Conservation (phyloP, 2,329 filamentous ascomycete species). For the Ophiosphaerella narmari region DNA sequence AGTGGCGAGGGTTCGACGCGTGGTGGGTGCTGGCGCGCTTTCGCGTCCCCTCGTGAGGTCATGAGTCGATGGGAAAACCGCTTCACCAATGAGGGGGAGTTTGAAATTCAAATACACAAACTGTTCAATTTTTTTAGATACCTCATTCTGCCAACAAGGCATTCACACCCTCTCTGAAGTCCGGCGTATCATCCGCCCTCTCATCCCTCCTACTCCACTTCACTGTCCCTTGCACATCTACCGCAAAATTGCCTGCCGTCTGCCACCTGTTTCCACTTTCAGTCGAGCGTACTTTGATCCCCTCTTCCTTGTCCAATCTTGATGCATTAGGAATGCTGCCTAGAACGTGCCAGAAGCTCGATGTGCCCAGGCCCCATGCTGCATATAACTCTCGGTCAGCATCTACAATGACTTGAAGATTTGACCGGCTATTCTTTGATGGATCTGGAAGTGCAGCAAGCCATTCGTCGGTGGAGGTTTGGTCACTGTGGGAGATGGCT, state of each 20-base stretch:
- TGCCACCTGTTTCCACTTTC: slow-evolving; percentile 73
- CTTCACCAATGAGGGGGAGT: not conserved
- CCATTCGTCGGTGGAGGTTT: slow-evolving; percentile 39
- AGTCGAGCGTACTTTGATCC: slow-evolving; percentile 68
- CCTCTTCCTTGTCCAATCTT: slow-evolving; percentile 63
- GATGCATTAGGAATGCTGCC: slow-evolving; percentile 62
- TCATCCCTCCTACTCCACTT: slow-evolving; percentile 56
- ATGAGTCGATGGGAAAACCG: slow-evolving; percentile 6
- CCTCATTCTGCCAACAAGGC: not conserved
- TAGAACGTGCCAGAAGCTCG: slow-evolving; percentile 66
- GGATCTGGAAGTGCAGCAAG: slow-evolving; percentile 32
- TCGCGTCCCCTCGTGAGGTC: slow-evolving; percentile 22
- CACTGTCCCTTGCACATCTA: slow-evolving; percentile 59
- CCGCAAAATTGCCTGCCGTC: slow-evolving; percentile 66
- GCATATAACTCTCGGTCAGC: slow-evolving; percentile 64
- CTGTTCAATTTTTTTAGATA: too few relatives aligned
- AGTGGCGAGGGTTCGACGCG: slow-evolving; percentile 10
- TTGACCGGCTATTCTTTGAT: slow-evolving; percentile 50
- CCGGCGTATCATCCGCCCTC: slow-evolving; percentile 59
- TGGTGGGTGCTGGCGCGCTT: slow-evolving; percentile 11
- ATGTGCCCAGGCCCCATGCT: slow-evolving; percentile 67
- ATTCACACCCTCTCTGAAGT: slow-evolving; percentile 56
- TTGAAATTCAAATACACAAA: slow-evolving; percentile 4
- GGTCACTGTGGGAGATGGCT: slow-evolving; percentile 44
- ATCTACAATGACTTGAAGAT: slow-evolving; percentile 65